A percentile compares a stretch with the other conserved stretches of the same genome.
Conservation (phyloP, 2,329 filamentous ascomycete species). For the Fusarium algeriense region DNA sequence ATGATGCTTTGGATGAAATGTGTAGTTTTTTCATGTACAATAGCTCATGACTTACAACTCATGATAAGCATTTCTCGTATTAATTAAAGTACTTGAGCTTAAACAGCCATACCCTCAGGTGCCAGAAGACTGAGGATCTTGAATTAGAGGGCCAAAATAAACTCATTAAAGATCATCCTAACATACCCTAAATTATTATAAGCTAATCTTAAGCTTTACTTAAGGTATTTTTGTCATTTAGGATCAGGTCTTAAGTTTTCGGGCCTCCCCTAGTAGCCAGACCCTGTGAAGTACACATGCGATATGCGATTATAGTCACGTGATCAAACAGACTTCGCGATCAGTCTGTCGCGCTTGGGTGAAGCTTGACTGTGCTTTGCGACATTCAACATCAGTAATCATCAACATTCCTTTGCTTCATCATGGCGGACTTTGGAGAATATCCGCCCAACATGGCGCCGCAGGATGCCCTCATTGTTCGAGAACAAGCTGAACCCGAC, state of each 20-base stretch:
- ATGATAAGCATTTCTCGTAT: constrained; percentile 11
- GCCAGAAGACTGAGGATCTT: too few relatives aligned
- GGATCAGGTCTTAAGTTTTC: too few relatives aligned
- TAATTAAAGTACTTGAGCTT: not conserved
- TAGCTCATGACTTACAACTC: not conserved
- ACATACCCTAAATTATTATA: too few relatives aligned
- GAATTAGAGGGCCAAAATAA: too few relatives aligned
- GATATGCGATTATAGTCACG: constrained; percentile 36
- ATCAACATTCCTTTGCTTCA: constrained; percentile 29
- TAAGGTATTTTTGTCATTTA: too few relatives aligned
- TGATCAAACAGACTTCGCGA: constrained; percentile 29
- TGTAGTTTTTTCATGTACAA: constrained; percentile 1
- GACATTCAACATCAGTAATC: constrained; percentile 19
- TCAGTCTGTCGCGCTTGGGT: constrained; percentile 20
- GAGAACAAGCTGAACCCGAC: constrained; percentile 65
- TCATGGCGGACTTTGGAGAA: constrained; percentile 71
- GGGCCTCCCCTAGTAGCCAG: too few relatives aligned
- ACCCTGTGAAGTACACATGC: constrained; percentile 11
- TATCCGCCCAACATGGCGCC: constrained; percentile 76
- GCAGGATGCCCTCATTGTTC: constrained; percentile 71
- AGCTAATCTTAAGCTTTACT: too few relatives aligned
- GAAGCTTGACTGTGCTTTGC: constrained; percentile 16
- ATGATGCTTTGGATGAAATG: not conserved
- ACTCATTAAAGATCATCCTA: too few relatives aligned
- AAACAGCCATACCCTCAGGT: not conserved